Percentiles rank a stretch among this genome's conserved stretches.
Conservation (phyloP, 2,329 filamentous ascomycete species). For the Cadophora malorum region DNA sequence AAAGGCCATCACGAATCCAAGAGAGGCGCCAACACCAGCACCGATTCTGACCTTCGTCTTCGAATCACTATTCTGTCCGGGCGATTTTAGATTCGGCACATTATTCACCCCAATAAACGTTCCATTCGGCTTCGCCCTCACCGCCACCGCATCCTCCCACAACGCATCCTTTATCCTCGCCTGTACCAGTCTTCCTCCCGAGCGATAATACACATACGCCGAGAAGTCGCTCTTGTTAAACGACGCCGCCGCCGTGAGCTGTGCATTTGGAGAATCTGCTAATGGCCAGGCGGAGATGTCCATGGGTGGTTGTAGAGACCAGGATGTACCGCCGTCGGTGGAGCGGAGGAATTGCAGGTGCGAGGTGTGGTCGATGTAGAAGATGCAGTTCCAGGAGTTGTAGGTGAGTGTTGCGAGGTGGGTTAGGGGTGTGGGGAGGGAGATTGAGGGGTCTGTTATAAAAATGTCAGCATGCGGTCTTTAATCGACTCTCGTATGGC, state of each 20-base stretch:
- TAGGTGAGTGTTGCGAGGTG: background rate
- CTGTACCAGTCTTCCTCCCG: background rate
- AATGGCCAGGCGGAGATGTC: background rate
- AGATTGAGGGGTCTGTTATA: background rate
- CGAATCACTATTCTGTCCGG: background rate
- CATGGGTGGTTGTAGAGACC: background rate
- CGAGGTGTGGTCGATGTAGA: conserved; percentile 12
- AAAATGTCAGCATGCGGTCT: too few species aligned
- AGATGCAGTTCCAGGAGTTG: conserved; percentile 4
- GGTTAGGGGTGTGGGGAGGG: background rate
- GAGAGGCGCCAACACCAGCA: background rate
- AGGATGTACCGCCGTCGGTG: background rate
- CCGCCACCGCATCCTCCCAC: background rate
- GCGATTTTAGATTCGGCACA: background rate
- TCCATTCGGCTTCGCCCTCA: background rate
- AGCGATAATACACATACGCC: conserved; percentile 3
- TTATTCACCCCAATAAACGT: background rate
- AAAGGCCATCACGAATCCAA: background rate
- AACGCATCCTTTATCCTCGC: background rate
- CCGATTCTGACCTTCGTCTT: conserved; percentile 2
- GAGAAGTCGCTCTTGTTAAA: background rate
- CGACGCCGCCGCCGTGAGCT: background rate
- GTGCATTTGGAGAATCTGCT: background rate
- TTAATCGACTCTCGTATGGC: too few species aligned
- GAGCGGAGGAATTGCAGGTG: conserved; percentile 10